phyloP scores from a whole-genome alignment of 495 filamentous ascomycete species.

The Filosporella fistucella region DNA sequence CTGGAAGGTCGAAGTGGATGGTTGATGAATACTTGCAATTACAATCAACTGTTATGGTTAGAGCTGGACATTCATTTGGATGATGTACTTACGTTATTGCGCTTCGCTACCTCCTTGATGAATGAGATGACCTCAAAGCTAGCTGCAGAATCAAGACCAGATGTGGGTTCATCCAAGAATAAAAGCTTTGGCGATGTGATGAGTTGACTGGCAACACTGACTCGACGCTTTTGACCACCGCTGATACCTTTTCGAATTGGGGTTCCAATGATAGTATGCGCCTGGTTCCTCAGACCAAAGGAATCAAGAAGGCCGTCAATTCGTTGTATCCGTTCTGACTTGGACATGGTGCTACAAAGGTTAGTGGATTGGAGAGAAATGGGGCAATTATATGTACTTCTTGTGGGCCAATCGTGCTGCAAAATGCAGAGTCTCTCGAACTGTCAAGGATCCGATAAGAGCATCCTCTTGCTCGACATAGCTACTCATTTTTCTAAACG shows the following conservation, averaged over 20 bases:
- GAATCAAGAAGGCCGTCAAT: slow-evolving; percentile 51
- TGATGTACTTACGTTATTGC: slow-evolving; percentile 53
- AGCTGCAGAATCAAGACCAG: slow-evolving; percentile 68
- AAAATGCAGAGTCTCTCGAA: slow-evolving; percentile 72
- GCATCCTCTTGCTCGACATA: slow-evolving; percentile 88
- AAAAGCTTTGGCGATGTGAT: slow-evolving; percentile 75
- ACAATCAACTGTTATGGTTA: slow-evolving; percentile 50
- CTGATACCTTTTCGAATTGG: slow-evolving; percentile 74
- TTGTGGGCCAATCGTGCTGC: slow-evolving; percentile 38
- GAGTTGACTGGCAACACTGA: slow-evolving; percentile 74
- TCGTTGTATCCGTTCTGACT: slow-evolving; percentile 44
- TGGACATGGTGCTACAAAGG: slow-evolving; percentile 33
- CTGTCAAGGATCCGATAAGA: slow-evolving; percentile 72
- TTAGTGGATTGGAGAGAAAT: not conserved
- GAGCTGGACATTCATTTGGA: not conserved
- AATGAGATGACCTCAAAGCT: slow-evolving; percentile 65
- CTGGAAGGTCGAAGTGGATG: slow-evolving; percentile 68
- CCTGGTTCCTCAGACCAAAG: slow-evolving; percentile 62
- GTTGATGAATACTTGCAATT: slow-evolving; percentile 79
- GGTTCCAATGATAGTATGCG: slow-evolving; percentile 67
- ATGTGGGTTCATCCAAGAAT: slow-evolving; percentile 80
- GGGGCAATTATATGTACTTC: slow-evolving; percentile 9
- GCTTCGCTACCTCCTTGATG: slow-evolving; percentile 55
- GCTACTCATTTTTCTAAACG: slow-evolving; percentile 49
- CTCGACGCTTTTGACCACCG: slow-evolving; percentile 73